phyloP scores from a whole-genome alignment of 2,329 filamentous ascomycete species.

The Beauveria sp. region DNA sequence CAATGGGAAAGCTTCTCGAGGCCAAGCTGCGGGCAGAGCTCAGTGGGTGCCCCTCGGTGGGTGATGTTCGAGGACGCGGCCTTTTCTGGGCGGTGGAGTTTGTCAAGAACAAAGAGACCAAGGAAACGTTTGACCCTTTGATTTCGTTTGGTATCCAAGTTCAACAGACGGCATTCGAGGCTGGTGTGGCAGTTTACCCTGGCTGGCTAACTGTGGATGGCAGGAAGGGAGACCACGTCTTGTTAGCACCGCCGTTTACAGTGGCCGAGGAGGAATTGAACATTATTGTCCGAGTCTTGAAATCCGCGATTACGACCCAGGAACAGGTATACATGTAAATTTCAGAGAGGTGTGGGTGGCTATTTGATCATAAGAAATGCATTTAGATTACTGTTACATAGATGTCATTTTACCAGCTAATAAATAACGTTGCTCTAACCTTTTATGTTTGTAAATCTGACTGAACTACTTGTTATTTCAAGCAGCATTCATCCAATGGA shows the following conservation, averaged over 20 bases:
- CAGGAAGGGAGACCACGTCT: constrained; percentile 57
- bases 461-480: no score
- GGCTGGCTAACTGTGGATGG: constrained; percentile 54
- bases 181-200: constrained; percentile 48
- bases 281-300: constrained; percentile 12
- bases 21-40: constrained; percentile 21
- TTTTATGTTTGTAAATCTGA: constrained; percentile 22
- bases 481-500: no score
- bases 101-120: constrained; percentile 29
- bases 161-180: constrained; percentile 21
- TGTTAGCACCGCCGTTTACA: constrained; percentile 63
- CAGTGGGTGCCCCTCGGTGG: constrained; percentile 25
- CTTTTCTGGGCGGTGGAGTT: constrained; percentile 43
- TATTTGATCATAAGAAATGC: neutral
- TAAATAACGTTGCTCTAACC: constrained; percentile 37
- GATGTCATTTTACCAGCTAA: constrained; percentile 21
- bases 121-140: constrained; percentile 26
- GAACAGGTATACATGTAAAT: neutral
- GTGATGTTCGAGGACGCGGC: constrained; percentile 32
- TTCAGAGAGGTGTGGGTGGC: no score
- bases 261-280: constrained; percentile 32
- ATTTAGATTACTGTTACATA: neutral
- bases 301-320: neutral
- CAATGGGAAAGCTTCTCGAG: constrained; percentile 24
- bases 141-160: constrained; percentile 21